Conservation (phyloP, 164 flowering plant genomes). For the Vitis rupestris region DNA sequence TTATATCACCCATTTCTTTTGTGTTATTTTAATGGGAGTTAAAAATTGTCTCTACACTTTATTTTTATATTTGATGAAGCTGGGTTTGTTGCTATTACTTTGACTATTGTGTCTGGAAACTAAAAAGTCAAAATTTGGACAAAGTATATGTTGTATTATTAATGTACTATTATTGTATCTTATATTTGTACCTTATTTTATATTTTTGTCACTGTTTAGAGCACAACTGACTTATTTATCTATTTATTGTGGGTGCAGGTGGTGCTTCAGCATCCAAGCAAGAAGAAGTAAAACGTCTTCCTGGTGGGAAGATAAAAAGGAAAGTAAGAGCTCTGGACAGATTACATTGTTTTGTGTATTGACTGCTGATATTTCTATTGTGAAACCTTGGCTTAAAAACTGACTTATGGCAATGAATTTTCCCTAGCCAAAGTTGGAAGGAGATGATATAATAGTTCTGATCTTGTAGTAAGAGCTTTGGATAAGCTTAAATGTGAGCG, state of each 20-base stretch:
- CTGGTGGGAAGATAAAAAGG: slow-evolving; percentile 93
- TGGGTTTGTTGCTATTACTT: no score
- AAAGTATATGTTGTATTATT: no score
- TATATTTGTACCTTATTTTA: background rate
- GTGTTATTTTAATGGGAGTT: no score
- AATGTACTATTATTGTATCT: background rate
- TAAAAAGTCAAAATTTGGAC: no score
- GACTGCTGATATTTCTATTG: no score
- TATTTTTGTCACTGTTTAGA: background rate
- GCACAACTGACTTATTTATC: background rate
- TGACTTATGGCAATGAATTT: no score
- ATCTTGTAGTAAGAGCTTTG: background rate
- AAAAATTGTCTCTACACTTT: no score
- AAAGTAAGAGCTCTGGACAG: slow-evolving; percentile 44
- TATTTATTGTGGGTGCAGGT: slow-evolving; percentile 25
- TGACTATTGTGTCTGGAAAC: no score
- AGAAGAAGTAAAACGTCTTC: slow-evolving; percentile 94
- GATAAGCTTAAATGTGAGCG: background rate
- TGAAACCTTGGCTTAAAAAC: background rate
- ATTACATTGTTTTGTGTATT: no score
- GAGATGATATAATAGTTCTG: background rate
- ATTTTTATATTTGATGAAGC: no score
- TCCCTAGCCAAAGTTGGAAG: background rate
- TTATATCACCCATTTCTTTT: no score
- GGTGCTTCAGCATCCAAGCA: slow-evolving; percentile 56